These are phyloP conservation scores for Globisporangium middletonii DNA, from an alignment of 352 stramenopile species.

Conservation along the genomic window DNA sequence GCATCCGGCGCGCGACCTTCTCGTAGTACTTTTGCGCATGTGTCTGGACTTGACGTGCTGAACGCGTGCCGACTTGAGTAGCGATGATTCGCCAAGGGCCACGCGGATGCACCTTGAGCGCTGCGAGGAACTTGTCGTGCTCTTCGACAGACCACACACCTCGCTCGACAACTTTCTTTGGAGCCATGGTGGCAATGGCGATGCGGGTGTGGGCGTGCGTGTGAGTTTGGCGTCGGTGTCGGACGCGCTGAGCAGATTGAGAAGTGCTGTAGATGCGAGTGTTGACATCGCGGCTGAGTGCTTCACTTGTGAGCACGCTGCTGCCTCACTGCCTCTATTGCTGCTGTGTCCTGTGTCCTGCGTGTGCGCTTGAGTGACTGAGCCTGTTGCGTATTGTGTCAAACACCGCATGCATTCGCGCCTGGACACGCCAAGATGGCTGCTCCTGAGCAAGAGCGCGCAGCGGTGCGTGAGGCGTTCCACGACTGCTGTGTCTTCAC, in stretches of 20 bases:
- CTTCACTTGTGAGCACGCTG: too few relatives aligned
- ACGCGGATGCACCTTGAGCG: slow-evolving; percentile 16
- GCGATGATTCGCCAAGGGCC: slow-evolving; percentile 25
- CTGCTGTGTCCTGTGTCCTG: too few relatives aligned
- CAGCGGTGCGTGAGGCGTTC: too few relatives aligned
- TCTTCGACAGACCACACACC: slow-evolving; percentile 29
- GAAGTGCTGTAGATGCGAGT: not conserved
- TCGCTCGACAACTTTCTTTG: slow-evolving; percentile 1
- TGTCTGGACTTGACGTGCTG: slow-evolving; percentile 55
- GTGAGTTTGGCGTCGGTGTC: too few relatives aligned
- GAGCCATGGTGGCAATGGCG: not conserved
- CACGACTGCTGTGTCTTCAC: too few relatives aligned
- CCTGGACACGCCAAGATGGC: not conserved
- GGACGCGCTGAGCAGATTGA: not conserved
- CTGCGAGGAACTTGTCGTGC: slow-evolving; percentile 24
- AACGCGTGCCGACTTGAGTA: slow-evolving; percentile 24
- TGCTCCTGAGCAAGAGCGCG: too few relatives aligned
- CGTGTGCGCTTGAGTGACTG: too few relatives aligned
- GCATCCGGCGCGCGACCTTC: slow-evolving; percentile 56
- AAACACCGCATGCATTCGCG: not conserved
- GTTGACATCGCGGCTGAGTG: too few relatives aligned
- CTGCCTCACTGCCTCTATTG: too few relatives aligned
- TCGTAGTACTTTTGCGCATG: slow-evolving; percentile 55
- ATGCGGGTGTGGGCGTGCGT: not conserved
- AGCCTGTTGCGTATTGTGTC: not conserved